phyloP scores from a whole-genome alignment of 139 green algal species.

The Ettlia oleoabundans region DNA sequence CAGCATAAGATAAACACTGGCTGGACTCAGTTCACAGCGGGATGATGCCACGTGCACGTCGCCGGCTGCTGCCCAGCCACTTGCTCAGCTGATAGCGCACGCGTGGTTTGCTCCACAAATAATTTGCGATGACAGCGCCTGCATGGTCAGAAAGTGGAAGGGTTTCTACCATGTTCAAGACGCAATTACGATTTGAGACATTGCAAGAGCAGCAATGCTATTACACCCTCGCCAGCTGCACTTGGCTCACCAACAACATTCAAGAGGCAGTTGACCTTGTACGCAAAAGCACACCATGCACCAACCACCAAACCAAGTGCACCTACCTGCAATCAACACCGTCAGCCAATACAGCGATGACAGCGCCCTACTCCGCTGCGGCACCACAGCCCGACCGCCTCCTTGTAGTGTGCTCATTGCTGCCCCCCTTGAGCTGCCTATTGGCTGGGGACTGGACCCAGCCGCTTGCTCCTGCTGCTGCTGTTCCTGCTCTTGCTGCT shows the following conservation, averaged over 20 bases:
- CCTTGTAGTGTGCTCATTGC: too few species aligned
- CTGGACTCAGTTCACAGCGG: not conserved
- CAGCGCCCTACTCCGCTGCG: not conserved
- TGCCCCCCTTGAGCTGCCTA: too few species aligned
- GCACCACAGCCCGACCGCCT: too few species aligned
- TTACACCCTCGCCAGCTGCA: too few species aligned
- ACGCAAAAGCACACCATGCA: not conserved
- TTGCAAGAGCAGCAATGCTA: too few species aligned
- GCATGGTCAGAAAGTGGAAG: too few species aligned
- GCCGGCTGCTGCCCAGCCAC: constrained; percentile 12
- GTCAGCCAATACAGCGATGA: not conserved
- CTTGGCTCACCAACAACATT: too few species aligned
- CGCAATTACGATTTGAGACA: too few species aligned
- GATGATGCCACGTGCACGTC: not conserved
- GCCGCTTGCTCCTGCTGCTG: not conserved
- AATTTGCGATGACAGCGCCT: not conserved
- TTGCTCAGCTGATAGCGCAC: constrained; percentile 19
- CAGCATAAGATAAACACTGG: too few species aligned
- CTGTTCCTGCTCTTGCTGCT: not conserved
- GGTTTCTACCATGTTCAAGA: too few species aligned
- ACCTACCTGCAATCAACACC: not conserved
- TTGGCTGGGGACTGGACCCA: too few species aligned
- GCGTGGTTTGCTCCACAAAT: constrained; percentile 16
- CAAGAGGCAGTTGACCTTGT: too few species aligned
- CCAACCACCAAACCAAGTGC: not conserved